phyloP scores from a whole-genome alignment of 176 grass and related monocot species.

The Carex scoparia region DNA sequence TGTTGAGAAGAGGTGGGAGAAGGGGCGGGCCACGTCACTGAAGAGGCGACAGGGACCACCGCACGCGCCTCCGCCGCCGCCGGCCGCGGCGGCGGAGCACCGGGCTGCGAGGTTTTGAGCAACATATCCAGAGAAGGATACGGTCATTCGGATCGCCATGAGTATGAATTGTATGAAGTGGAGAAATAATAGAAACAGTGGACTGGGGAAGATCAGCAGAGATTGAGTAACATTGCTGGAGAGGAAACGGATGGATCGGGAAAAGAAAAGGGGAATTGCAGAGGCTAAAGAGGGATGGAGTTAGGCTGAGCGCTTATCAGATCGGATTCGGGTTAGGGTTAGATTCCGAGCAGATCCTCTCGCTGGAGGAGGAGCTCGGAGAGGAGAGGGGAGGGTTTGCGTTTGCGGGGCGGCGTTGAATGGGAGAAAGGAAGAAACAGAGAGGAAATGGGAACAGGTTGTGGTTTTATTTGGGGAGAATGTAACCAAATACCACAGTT shows the following conservation, averaged over 20 bases:
- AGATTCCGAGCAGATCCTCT: neutral
- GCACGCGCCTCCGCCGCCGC: constrained; percentile 25
- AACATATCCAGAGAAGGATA: constrained; percentile 77
- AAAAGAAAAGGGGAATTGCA: constrained; percentile 24
- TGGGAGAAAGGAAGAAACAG: neutral
- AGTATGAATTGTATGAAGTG: constrained; percentile 28
- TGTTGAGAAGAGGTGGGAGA: constrained; percentile 51
- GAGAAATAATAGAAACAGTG: constrained; percentile 23
- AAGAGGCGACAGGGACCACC: constrained; percentile 13
- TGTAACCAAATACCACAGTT: neutral
- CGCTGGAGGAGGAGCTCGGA: neutral
- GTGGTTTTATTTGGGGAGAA: neutral
- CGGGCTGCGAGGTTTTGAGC: constrained; percentile 61
- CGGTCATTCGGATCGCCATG: constrained; percentile 92
- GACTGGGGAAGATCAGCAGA: constrained; percentile 10
- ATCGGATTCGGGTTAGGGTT: neutral
- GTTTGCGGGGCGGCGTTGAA: neutral
- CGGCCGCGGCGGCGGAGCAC: constrained; percentile 49
- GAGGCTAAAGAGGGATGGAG: neutral
- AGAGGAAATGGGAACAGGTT: neutral
- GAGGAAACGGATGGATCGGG: constrained; percentile 11
- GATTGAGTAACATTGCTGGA: neutral
- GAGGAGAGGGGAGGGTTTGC: neutral
- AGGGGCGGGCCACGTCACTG: constrained; percentile 22
- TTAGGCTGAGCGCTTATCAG: neutral